These are phyloP conservation scores for Auriscalpium orientale DNA, from an alignment of 768 basidiomycete genomes.

Conservation along the genomic window DNA sequence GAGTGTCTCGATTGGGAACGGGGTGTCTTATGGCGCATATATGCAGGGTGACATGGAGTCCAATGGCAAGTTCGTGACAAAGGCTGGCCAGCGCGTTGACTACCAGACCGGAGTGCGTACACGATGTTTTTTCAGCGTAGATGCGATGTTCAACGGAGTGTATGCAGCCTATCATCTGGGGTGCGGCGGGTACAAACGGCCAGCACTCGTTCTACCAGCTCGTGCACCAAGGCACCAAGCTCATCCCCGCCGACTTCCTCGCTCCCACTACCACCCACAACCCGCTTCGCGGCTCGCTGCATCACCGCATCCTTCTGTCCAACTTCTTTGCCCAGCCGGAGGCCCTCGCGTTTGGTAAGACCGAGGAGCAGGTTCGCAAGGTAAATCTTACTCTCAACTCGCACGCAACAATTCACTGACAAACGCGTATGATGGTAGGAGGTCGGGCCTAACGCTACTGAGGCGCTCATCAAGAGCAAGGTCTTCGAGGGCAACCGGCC, in stretches of 20 bases:
- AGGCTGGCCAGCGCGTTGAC: constrained; percentile 83
- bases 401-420: neutral
- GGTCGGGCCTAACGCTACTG: constrained; percentile 60
- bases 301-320: constrained; percentile 94
- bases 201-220: constrained; percentile 99
- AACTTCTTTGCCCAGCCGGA: constrained; percentile 99
- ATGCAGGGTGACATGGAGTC: constrained; percentile 95
- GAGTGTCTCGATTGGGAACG: neutral
- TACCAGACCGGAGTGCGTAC: constrained; percentile 89
- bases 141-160: too few species aligned
- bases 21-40: neutral
- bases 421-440: constrained; percentile 27
- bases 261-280: constrained; percentile 87
- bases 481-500: constrained; percentile 97
- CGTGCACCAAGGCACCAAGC: constrained; percentile 87
- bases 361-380: constrained; percentile 72
- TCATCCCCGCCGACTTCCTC: constrained; percentile 88
- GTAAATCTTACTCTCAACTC: constrained; percentile 9
- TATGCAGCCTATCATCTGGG: constrained; percentile 93
- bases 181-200: constrained; percentile 95
- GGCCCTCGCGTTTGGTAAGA: constrained; percentile 96
- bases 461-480: constrained; percentile 90
- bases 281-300: constrained; percentile 76
- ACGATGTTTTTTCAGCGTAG: too few species aligned
- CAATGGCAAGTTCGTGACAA: constrained; percentile 95